These are phyloP conservation scores for Botrytis byssoidea DNA, from an alignment of 2,329 filamentous ascomycete genomes.

Conservation along the genomic window DNA sequence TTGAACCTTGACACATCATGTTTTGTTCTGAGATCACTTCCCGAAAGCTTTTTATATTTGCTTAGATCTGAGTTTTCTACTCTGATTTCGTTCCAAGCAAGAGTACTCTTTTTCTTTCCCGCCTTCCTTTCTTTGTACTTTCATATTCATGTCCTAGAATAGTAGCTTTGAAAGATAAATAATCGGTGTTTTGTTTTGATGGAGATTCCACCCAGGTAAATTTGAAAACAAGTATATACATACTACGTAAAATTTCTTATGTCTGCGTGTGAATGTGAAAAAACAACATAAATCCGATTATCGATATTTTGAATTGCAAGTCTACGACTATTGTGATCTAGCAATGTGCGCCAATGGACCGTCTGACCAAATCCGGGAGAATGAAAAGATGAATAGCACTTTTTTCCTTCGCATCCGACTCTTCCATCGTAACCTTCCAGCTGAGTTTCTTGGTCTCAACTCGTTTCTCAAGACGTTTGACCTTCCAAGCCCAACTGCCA, in stretches of 20 bases:
- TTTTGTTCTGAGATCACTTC: slow-evolving; percentile 2
- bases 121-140: neutral
- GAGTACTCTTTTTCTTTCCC: too few relatives aligned
- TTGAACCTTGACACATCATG: neutral
- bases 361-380: neutral
- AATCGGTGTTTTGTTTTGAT: neutral
- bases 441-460: neutral
- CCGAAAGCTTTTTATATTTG: neutral
- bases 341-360: too few relatives aligned
- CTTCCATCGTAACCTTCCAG: neutral
- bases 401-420: neutral
- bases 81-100: neutral
- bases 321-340: neutral
- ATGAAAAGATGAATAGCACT: neutral
- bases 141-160: too few relatives aligned
- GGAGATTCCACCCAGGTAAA: neutral
- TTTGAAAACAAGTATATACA: neutral
- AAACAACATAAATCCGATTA: neutral
- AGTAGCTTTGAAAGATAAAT: too few relatives aligned
- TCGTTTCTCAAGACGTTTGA: neutral
- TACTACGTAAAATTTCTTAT: neutral
- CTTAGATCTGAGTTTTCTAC: neutral
- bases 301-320: neutral
- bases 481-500: neutral
- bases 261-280: neutral